Evolutionary conservation across 2,329 filamentous ascomycete species (phyloP), one percentile per base, ranked within the genome.

Genomic region (Metarhizium anisopliae): DNA sequence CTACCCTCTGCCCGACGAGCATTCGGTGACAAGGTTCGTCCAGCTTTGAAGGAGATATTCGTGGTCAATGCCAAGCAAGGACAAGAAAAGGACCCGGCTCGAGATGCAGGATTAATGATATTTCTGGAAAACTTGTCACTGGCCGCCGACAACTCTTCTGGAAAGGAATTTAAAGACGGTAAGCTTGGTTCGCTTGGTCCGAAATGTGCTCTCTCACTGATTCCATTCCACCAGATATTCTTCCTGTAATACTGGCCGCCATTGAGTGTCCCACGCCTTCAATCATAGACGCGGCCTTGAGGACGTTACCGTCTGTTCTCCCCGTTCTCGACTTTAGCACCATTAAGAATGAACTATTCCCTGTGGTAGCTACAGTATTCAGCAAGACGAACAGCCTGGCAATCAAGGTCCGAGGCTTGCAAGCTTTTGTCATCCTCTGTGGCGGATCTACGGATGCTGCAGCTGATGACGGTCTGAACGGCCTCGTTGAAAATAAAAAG

Each of bases 281-380:
- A 1, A 78, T 99, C 16, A 88, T 96, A 0, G 94, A 97, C 71
- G 87, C 89, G 4, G 86, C 91, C 2, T 77, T 99, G 14, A 82
- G 87, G 52, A 89, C 86, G 32, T 74, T 99, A 5, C 86, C 90
- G 2, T 78, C 83, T 1, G 82, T 96, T n/a, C 74, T 97, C 5
- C 90, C 91, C 0, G 84, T 94, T 2, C 83, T 99, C 7, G 94
- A 99, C 71, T 97, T 96, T 63, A 95, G 87, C 62, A 97, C 93
- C 0, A 92, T 96, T 64, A 99, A 97, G 71, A 94, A 95, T 63
- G 93, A 97, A 60, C 80, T 99, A 1, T 99, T 99, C 69, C 94
- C 94, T 0, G 85, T 95, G 1, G 89, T 99, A 60, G 90, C 93
- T 1, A 76, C 80, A 8, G 94, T 96, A 0, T 99, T 99, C 67